Base-by-base conservation (phyloP, 2,329 filamentous ascomycete species). In the Phialophora tarda region DNA sequence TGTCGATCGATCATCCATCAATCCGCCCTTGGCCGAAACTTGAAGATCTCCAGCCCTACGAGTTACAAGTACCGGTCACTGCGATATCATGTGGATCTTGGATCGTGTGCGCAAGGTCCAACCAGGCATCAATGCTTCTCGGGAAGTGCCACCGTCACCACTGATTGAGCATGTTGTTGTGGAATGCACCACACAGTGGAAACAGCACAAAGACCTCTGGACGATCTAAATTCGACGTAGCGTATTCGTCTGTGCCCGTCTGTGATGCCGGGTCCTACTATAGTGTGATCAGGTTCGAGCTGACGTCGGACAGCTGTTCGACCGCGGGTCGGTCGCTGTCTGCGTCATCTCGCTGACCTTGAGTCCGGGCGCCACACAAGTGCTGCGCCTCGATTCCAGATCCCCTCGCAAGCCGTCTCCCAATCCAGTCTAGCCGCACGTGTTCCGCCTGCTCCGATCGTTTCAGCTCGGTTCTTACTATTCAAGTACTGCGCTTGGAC, bases 51-150 rank as follows among this genome's bases (percentile, higher is more conserved):
- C 48, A 28, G 21, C 23, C 21, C 24, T 51, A 26, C 38, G 1
- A 41, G 38, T 30, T 10, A 30, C 30, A 8, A 30, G 30, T 30
- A 30, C 38, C 1, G 14, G 38, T 17, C 34, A 14, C 4, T 17
- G 34, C 34, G 4, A 14, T n/a, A 10, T 11, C 21, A 2, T 10
- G 59, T 51, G 58, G 44, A 60, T 50, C 58, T 60, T 30, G 56
- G 26, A 44, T n/a, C 4, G 4, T 12, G 44, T 30, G 28, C 28
- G 24, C 30, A 41, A 38, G 48, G 26, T 54, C 21, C 28, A 11
- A 51, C 59, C 59, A 61, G 59, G 59, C 59, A 61, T 61, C 59
- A 61, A 53, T 53, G 48, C 59, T 61, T 61, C 30, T 61, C 28
- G 11, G 30, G 23, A 51, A 50, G 57, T 48, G 55, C 23, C 34